Evolutionary conservation across 2,329 filamentous ascomycete species (phyloP).

Genomic region (Immersiporthe knoxdaviesiana): DNA sequence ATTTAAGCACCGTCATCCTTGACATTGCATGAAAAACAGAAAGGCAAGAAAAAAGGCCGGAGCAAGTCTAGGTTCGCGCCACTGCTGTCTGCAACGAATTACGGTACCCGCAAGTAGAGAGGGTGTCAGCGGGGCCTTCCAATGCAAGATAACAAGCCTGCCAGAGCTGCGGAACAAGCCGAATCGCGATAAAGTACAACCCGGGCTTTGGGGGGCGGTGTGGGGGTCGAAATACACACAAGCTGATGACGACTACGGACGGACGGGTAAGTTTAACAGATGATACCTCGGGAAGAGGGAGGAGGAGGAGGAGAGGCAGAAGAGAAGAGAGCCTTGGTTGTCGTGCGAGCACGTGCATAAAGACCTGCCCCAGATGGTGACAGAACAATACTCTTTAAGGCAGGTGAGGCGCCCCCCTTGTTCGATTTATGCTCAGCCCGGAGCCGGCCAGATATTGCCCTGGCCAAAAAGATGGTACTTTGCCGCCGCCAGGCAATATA

Average conservation of each 20-base stretch:
- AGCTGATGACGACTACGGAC: not conserved
- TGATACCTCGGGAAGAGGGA: not conserved
- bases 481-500: not conserved
- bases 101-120: not conserved
- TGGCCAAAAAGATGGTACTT: not conserved
- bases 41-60: not conserved
- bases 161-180: not conserved
- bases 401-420: not conserved
- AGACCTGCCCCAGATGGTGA: slow-evolving; percentile 1
- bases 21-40: not conserved
- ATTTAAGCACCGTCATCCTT: not conserved
- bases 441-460: not conserved
- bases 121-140: not conserved
- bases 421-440: not conserved
- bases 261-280: not conserved
- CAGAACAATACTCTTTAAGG: slow-evolving; percentile 3
- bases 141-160: not conserved
- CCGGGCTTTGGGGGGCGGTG: not conserved
- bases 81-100: not conserved
- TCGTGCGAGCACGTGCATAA: not conserved
- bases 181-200: not conserved
- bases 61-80: not conserved
- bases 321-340: not conserved
- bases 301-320: too few species aligned
- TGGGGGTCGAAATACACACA: not conserved